These are phyloP conservation scores for Lentinula lateritia DNA, from an alignment of 768 basidiomycete genomes.

Conservation along the genomic window DNA sequence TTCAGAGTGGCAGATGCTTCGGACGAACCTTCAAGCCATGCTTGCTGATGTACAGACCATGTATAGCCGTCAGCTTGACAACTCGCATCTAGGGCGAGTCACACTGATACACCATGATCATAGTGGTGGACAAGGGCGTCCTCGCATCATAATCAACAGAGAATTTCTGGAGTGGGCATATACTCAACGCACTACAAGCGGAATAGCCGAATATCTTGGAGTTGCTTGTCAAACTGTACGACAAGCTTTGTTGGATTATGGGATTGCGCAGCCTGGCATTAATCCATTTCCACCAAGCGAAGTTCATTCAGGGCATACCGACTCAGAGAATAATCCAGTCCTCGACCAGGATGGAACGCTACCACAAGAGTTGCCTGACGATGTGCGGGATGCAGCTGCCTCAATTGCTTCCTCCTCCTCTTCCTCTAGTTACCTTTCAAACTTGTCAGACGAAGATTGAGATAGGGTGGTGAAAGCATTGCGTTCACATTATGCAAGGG, in stretches of 20 bases:
- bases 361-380: neutral
- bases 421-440: neutral
- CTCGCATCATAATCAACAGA: too few relatives aligned
- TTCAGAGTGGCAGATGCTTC: too few relatives aligned
- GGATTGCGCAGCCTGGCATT: constrained; percentile 1
- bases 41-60: too few relatives aligned
- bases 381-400: neutral
- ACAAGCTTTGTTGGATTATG: neutral
- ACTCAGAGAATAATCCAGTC: too few relatives aligned
- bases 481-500: constrained; percentile 10
- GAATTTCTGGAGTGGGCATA: constrained; percentile 8
- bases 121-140: too few relatives aligned
- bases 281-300: neutral
- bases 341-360: neutral
- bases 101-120: too few relatives aligned
- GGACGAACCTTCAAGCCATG: too few relatives aligned
- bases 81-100: too few relatives aligned
- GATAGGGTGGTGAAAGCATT: constrained; percentile 7
- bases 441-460: constrained; percentile 10
- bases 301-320: neutral
- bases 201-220: constrained; percentile 5
- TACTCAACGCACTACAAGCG: neutral
- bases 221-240: neutral
- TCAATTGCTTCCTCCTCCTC: constrained; percentile 2
- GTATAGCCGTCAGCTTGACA: too few relatives aligned